Conservation (phyloP, 2,329 filamentous ascomycete species). For the Hirsutella minnesotensis region DNA sequence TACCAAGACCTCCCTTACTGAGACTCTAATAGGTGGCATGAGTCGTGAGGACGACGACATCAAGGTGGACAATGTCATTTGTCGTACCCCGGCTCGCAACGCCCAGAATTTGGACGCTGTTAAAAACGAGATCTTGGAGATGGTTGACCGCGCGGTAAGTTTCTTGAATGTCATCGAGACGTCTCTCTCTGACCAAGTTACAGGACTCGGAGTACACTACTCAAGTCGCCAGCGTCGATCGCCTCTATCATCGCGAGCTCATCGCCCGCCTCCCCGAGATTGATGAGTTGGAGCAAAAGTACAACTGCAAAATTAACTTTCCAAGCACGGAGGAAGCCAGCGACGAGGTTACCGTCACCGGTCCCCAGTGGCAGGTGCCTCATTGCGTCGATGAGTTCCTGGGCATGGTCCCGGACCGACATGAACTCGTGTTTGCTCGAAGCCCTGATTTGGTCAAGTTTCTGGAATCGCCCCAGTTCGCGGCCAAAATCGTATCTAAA, state of each 20-base stretch:
- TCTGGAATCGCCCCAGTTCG: slow-evolving; percentile 71
- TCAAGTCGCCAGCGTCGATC: slow-evolving; percentile 85
- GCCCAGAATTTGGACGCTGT: slow-evolving; percentile 93
- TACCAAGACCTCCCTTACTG: slow-evolving; percentile 9
- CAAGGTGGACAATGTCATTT: slow-evolving; percentile 98
- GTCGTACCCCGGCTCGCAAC: slow-evolving; percentile 90
- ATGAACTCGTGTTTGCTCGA: slow-evolving; percentile 77
- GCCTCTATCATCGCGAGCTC: slow-evolving; percentile 88
- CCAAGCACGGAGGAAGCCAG: slow-evolving; percentile 95
- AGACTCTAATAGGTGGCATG: slow-evolving; percentile 38
- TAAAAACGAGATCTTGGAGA: slow-evolving; percentile 98
- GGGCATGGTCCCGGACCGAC: slow-evolving; percentile 94
- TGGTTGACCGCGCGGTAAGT: slow-evolving; percentile 87
- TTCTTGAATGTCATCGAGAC: not conserved
- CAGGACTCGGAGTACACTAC: slow-evolving; percentile 94
- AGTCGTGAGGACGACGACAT: slow-evolving; percentile 96
- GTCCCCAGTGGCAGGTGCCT: slow-evolving; percentile 95
- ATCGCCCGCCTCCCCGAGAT: slow-evolving; percentile 81
- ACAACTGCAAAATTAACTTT: slow-evolving; percentile 99
- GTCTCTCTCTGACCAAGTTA: slow-evolving; percentile 2
- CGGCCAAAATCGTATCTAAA: slow-evolving; percentile 67
- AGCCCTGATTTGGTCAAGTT: slow-evolving; percentile 67
- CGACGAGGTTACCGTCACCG: slow-evolving; percentile 89
- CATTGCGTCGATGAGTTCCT: slow-evolving; percentile 93
- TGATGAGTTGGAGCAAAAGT: slow-evolving; percentile 94